These are phyloP conservation scores for cucumber (Cucumis sativus) DNA, from an alignment of 306 rosid species.

Conservation along the genomic window DNA sequence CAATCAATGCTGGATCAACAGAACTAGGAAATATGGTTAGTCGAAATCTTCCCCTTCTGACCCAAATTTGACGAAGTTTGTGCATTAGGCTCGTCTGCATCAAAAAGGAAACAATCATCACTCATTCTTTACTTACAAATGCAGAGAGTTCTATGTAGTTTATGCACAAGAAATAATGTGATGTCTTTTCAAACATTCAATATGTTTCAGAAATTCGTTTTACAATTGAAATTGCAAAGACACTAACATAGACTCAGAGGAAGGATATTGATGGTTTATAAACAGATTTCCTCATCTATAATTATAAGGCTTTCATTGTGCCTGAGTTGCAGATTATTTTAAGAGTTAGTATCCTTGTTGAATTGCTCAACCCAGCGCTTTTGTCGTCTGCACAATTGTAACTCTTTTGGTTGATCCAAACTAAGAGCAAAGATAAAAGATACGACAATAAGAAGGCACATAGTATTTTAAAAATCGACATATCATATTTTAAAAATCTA, in stretches of 20 bases:
- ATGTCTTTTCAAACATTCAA: not conserved
- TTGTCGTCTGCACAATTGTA: not conserved
- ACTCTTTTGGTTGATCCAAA: not conserved
- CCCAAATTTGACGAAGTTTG: conserved; percentile 54
- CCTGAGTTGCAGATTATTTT: not conserved
- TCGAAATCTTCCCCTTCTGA: conserved; percentile 57
- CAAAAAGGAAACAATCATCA: not conserved
- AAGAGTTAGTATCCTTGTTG: not conserved
- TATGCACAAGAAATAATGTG: not conserved
- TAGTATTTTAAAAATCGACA: no score
- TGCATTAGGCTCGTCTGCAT: conserved; percentile 85
- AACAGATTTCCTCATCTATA: not conserved
- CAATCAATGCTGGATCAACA: conserved; percentile 36
- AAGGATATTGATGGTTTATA: not conserved
- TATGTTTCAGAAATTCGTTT: not conserved
- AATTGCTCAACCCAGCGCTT: not conserved
- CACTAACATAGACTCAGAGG: not conserved
- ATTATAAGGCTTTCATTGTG: not conserved
- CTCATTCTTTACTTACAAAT: not conserved
- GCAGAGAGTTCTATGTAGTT: not conserved
- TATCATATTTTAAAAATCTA: no score
- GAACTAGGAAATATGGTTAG: conserved; percentile 59
- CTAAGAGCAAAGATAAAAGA: no score
- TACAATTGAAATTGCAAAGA: not conserved
- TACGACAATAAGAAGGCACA: no score